Evolutionary conservation across 164 flowering plant genomes (phyloP).

Genomic region (Vitis rotundifolia): DNA sequence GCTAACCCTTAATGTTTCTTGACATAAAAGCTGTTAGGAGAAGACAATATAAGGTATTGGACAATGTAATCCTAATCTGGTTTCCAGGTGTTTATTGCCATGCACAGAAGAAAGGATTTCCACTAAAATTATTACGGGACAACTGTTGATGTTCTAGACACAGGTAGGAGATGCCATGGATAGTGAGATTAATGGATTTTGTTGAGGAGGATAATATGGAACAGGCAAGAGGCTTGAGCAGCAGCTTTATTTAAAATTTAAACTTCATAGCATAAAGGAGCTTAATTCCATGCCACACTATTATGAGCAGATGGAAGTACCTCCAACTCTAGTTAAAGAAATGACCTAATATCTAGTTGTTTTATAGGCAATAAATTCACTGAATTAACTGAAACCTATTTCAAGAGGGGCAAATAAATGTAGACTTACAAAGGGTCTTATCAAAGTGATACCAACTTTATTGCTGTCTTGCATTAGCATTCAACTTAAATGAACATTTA

Average conservation of each 20-base stretch:
- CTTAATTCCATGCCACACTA: neutral
- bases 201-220: neutral
- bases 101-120: neutral
- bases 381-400: too few species aligned
- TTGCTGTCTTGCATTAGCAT: too few species aligned
- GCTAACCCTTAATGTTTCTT: neutral
- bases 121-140: neutral
- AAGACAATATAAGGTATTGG: neutral
- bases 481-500: too few species aligned
- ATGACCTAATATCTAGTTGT: too few species aligned
- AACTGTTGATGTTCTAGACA: neutral
- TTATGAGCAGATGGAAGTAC: neutral
- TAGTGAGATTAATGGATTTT: neutral
- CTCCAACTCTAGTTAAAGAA: neutral
- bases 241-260: neutral
- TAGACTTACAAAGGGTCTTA: too few species aligned
- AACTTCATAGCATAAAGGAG: neutral
- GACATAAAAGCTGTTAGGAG: neutral
- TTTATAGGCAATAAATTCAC: too few species aligned
- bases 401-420: too few species aligned
- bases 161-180: neutral
- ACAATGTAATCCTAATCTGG: neutral
- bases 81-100: neutral
- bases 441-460: too few species aligned
- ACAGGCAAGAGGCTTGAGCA: neutral